Evolutionary conservation across 306 rosid species (phyloP), one percentile per base, ranked within the genome.

Genomic region (Corylus americana): DNA sequence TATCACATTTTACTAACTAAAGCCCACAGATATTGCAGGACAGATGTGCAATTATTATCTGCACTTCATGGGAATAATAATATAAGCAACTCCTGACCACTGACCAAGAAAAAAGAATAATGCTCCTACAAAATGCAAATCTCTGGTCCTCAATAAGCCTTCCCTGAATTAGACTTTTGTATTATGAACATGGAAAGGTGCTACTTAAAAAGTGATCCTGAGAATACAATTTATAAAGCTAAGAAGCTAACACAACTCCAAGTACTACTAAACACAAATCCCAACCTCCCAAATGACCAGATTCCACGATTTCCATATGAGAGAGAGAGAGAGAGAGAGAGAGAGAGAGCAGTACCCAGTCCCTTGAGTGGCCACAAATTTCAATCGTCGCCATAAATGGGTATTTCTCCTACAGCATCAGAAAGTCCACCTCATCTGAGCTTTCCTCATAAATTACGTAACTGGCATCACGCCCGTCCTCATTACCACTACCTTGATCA

Each of bases 401-500:
- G n/a, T 72, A 29, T 74, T 80, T 29, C 71, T 61, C 71, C 91
- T 92, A 89, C 80, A 77, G 58, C 57, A 82, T 53, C 84, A 91
- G 79, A 79, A 80, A 84, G 81, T 92, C 95, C 69, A 88, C 87
- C 90, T 93, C 99, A 39, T 95, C 99, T 8, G 99, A 93, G 83
- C 98, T 95, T 85, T 89, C 97, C 82, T 87, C 97, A 73, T 81
- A 95, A 54, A 90, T 62, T 72, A 84, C 86, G 66, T 75, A 86
- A 74, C 83, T 80, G 54, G 81, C 88, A 74, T 90, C 96, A 80
- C 85, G 92, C 57, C 89, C 92, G 84, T 93, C 98, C 89, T 95
- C 98, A 31, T 94, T 92, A 78, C 98, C 98, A 82, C 98, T 95
- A 57, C 97, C 98, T 69, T 90, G 98, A 74, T 92, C 98, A 44